Evolutionary conservation across 2,329 filamentous ascomycete species (phyloP), one percentile per base, ranked within the genome.

Genomic region (Orbilia oligospora): DNA sequence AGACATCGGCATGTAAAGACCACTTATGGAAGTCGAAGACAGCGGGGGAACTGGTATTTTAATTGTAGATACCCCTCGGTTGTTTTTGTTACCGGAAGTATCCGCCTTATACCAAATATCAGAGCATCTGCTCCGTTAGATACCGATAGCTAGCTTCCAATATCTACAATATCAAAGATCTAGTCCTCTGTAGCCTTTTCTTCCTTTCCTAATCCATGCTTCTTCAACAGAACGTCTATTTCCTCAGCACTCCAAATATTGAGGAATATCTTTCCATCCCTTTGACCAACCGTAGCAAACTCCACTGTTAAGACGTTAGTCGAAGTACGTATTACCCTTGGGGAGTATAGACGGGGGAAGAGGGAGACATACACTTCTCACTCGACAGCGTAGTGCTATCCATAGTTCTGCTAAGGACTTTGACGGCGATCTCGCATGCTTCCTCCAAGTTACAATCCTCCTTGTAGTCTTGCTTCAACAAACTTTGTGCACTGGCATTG

Each of bases 381-480:
- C 94, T 97, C 88, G 94, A 97, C 84, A 99, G 87, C 88, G 97
- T 99, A 69, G 95, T 98, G 70, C 94, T 97, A 85, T 99, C 96
- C 97, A 99, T 99, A 5, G 96, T 99, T 91, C 99, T 99, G 89
- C 96, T 98, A 81, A 99, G 87, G 80, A 99, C 96, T 89, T 99
- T 99, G 85, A 99, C 96, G 10, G 96, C 96, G 88, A 97, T 92
- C 69, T 92, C 94, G 85, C 96, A 99, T 3, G 97, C 96, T 87
- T 99, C 96, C 87, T 97, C 93, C 84, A 99, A 86, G 81, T 93
- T 92, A 85, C 94, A 98, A 82, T 98, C 94, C 86, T 99, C 96
- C 88, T 98, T 97, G 88, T 99, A 99, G 86, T 99, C 96, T 86
- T 99, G 96, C 89, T 99, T 99, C 85, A 99, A 86, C 86, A 99